These are phyloP conservation scores for Metschnikowia sp. DNA, from an alignment of 805 yeast genomes.

Conservation along the genomic window DNA sequence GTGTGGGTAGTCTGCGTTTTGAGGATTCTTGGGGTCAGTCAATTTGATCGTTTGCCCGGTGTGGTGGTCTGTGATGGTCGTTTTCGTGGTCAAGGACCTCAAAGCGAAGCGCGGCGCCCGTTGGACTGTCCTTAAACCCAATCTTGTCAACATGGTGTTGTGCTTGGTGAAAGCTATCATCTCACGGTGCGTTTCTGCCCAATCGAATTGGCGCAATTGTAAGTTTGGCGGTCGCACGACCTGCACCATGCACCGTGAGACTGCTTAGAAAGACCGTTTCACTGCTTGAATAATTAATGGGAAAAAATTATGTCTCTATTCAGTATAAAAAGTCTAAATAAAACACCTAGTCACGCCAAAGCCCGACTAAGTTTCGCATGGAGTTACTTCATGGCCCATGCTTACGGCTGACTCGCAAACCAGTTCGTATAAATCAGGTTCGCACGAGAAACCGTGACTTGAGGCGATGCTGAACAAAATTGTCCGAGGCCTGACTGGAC, in stretches of 20 bases:
- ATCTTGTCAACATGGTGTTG: slow-evolving; percentile 27
- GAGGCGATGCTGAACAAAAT: too few relatives aligned
- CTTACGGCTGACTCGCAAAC: too few relatives aligned
- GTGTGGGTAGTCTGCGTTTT: slow-evolving; percentile 58
- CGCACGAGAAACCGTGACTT: too few relatives aligned
- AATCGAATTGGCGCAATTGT: slow-evolving; percentile 12
- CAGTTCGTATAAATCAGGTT: too few relatives aligned
- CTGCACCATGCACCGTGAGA: not conserved
- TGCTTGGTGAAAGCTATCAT: not conserved
- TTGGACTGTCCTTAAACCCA: slow-evolving; percentile 18
- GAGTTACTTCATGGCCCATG: too few relatives aligned
- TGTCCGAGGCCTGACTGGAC: too few relatives aligned
- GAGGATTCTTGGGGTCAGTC: slow-evolving; percentile 42
- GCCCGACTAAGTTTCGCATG: too few relatives aligned
- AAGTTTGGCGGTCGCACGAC: slow-evolving; percentile 15
- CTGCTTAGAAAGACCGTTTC: too few relatives aligned
- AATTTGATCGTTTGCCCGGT: slow-evolving; percentile 38
- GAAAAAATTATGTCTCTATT: too few relatives aligned
- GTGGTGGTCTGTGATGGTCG: slow-evolving; percentile 38
- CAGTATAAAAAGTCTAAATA: too few relatives aligned
- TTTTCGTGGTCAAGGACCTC: slow-evolving; percentile 30
- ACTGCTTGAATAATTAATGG: too few relatives aligned
- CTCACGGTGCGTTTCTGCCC: slow-evolving; percentile 11
- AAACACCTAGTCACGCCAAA: too few relatives aligned
- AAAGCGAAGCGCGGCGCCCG: slow-evolving; percentile 9